A percentile compares a stretch with the other conserved stretches of the same genome.
Conservation (phyloP, 176 grass and related monocot species). For the Neostapfia colusana region DNA sequence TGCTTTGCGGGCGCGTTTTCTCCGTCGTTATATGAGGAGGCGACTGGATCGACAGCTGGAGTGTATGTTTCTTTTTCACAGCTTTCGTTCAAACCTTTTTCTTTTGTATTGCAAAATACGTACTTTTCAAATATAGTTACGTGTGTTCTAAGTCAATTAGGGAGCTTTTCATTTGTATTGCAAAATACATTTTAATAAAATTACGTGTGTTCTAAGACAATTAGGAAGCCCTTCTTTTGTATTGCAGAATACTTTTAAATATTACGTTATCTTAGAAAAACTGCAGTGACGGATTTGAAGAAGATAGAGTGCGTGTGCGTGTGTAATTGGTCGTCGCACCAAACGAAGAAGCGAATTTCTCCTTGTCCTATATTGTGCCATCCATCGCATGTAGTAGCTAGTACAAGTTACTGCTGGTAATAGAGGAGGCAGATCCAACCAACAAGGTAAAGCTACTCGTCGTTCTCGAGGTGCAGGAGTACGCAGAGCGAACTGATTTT, state of each 20-base stretch:
- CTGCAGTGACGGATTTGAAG: neutral
- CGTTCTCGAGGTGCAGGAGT: too few relatives aligned
- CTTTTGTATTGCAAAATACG: neutral
- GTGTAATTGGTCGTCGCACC: neutral
- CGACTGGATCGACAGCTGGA: neutral
- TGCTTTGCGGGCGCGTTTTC: constrained; percentile 10
- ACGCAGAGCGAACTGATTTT: neutral
- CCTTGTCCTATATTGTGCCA: neutral
- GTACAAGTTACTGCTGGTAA: neutral
- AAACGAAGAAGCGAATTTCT: neutral
- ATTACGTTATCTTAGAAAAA: neutral
- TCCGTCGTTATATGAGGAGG: constrained; percentile 10
- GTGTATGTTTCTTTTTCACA: neutral
- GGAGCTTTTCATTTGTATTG: neutral
- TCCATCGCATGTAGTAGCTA: neutral
- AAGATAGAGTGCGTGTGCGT: neutral
- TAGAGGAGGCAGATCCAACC: neutral
- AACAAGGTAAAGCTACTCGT: neutral
- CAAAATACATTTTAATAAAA: too few relatives aligned
- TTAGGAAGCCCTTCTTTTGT: too few relatives aligned
- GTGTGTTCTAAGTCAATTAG: neutral
- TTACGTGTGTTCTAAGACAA: too few relatives aligned
- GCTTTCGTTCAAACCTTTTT: too few relatives aligned
- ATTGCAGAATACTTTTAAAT: too few relatives aligned
- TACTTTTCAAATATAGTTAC: neutral